Conservation (phyloP, 352 stramenopile species). For the Phytophthora pistaciae region DNA sequence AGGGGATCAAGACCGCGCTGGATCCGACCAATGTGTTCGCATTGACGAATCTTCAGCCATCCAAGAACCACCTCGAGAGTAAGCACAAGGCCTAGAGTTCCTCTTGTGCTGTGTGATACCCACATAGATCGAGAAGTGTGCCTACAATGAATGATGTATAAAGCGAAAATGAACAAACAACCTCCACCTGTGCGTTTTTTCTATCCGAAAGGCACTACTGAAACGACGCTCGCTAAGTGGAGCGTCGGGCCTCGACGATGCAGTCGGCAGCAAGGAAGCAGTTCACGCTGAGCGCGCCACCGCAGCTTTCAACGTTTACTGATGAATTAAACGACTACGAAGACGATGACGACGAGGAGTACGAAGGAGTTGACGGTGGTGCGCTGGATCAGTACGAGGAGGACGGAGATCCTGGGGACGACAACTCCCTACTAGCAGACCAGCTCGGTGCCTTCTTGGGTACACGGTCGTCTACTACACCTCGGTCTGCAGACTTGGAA, state of each 20-base stretch:
- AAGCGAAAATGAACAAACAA: slow-evolving; percentile 9
- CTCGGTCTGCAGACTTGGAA: slow-evolving; percentile 5
- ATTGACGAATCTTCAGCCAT: slow-evolving; percentile 76
- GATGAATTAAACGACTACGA: slow-evolving; percentile 34
- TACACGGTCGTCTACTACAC: neutral
- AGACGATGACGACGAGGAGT: slow-evolving; percentile 33
- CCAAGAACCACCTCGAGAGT: slow-evolving; percentile 4
- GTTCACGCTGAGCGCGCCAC: slow-evolving; percentile 25
- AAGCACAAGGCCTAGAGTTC: slow-evolving; percentile 22
- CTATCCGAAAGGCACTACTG: neutral
- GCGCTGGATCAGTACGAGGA: slow-evolving; percentile 16
- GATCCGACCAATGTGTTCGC: slow-evolving; percentile 95
- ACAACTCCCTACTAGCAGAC: slow-evolving; percentile 14
- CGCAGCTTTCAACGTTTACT: slow-evolving; percentile 14
- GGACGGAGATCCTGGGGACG: slow-evolving; percentile 7
- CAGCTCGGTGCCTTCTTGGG: slow-evolving; percentile 26
- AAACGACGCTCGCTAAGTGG: slow-evolving; percentile 22
- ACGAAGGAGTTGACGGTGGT: slow-evolving; percentile 25
- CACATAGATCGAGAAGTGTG: slow-evolving; percentile 11
- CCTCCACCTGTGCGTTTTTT: neutral
- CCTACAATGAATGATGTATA: slow-evolving; percentile 19
- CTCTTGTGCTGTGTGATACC: neutral
- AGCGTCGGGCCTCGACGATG: neutral
- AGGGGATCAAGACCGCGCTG: slow-evolving; percentile 89
- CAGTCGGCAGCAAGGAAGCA: slow-evolving; percentile 21